Percentiles rank a stretch among this genome's conserved stretches.
phyloP scores from a whole-genome alignment of 768 basidiomycete species.

The Termitomyces sp. region DNA sequence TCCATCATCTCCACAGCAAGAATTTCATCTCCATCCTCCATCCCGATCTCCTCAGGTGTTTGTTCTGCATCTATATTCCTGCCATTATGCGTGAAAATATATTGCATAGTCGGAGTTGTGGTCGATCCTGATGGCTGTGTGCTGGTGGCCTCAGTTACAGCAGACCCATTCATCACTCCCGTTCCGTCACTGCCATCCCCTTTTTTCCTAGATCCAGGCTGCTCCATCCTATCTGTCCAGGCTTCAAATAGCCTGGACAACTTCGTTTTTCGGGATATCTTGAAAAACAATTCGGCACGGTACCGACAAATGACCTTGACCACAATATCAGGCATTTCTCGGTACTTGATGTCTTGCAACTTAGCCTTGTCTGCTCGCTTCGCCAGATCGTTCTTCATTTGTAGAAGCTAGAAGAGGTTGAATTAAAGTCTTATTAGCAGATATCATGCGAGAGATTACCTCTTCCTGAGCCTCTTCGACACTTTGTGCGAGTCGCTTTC shows the following conservation, averaged over 20 bases:
- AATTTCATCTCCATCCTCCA: slow-evolving; percentile 89
- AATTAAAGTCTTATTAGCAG: slow-evolving; percentile 9
- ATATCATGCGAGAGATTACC: slow-evolving; percentile 32
- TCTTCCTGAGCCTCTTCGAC: slow-evolving; percentile 88
- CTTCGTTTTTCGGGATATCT: slow-evolving; percentile 88
- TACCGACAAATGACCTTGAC: slow-evolving; percentile 88
- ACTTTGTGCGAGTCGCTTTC: slow-evolving; percentile 71
- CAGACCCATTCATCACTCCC: slow-evolving; percentile 41
- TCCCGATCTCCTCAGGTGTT: slow-evolving; percentile 82
- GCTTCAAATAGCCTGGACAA: slow-evolving; percentile 79
- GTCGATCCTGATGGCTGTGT: slow-evolving; percentile 37
- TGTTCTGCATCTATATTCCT: slow-evolving; percentile 75
- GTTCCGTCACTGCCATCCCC: slow-evolving; percentile 23
- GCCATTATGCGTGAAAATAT: slow-evolving; percentile 84
- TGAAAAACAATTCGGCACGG: slow-evolving; percentile 89
- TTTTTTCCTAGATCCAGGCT: slow-evolving; percentile 41
- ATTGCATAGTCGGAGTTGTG: slow-evolving; percentile 55
- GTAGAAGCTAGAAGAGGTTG: slow-evolving; percentile 47
- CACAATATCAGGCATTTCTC: slow-evolving; percentile 86
- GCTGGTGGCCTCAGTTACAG: slow-evolving; percentile 48
- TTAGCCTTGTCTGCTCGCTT: slow-evolving; percentile 78
- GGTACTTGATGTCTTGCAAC: slow-evolving; percentile 75
- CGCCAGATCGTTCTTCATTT: slow-evolving; percentile 81
- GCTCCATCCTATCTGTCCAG: slow-evolving; percentile 89
- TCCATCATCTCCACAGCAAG: slow-evolving; percentile 90